Evolutionary conservation across 805 yeast species (phyloP), one percentile per base, ranked within the genome.

Genomic region (Nakazawaea peltata): DNA sequence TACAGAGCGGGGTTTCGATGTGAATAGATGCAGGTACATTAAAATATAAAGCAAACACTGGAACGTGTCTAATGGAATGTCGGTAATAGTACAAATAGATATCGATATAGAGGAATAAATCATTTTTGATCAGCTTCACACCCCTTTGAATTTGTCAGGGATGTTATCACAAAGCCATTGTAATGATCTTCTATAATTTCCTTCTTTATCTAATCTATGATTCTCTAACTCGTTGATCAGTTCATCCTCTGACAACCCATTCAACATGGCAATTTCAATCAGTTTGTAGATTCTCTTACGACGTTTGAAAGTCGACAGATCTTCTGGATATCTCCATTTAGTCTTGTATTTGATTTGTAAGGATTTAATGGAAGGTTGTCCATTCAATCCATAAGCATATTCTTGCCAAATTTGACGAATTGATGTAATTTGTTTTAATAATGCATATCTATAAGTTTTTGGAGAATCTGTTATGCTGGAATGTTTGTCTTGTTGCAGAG

Each of bases 341-440:
- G 76, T 64, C 34, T 67, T 68, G 43, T 63, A 74, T 41, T 67
- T 61, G 5, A 48, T 38, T 45, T 74, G 78, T 50, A 74, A 51
- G 10, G 65, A 54, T 40, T 63, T 64, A 26, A 73, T 60, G 3
- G 78, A 69, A 0, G 77, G 77, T 44, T 71, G 73, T 3, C 64
- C 71, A 35, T 67, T 60, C 5, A 67, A 41, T 0, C 79, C 78
- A 36, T 65, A 63, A 4, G 69, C 63, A 40, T 71, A 74, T 48
- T 74, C 80, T 42, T 63, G 60, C 80, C 80, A 74, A 14, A 74
- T 65, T 41, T 72, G 78, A 26, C 58, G 47, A 1, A 71, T 69
- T 3, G 70, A 51, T n/a, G 58, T 61, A 22, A 37, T 37, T 24
- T 37, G 41, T 21, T 37, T 37, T 12, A 37, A 30, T 3, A 37